phyloP scores from a whole-genome alignment of 2,329 filamentous ascomycete genomes.

The Microcyclosporella mali region DNA sequence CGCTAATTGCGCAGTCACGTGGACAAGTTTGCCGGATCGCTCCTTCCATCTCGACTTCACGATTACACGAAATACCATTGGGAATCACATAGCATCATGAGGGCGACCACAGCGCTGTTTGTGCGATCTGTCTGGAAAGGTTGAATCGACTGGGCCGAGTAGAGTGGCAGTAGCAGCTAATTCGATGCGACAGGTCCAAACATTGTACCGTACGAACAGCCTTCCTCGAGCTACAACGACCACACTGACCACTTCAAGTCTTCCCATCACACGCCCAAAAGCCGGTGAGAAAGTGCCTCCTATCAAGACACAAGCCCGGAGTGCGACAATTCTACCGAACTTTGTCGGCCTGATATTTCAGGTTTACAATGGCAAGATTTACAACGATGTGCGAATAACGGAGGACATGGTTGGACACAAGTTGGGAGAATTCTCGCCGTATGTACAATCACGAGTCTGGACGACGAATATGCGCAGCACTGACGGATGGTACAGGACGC shows the following conservation, averaged over 20 bases:
- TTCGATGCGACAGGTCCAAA: slow-evolving; percentile 51
- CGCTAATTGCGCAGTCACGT: slow-evolving; percentile 4
- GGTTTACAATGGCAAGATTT: slow-evolving; percentile 85
- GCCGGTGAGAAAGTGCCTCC: slow-evolving; percentile 60
- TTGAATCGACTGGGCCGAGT: neutral
- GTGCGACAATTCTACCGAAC: slow-evolving; percentile 83
- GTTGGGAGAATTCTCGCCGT: slow-evolving; percentile 86
- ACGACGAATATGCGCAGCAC: neutral
- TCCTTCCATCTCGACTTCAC: slow-evolving; percentile 9
- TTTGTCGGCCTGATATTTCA: slow-evolving; percentile 87
- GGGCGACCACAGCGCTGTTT: slow-evolving; percentile 24
- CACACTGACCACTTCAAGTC: slow-evolving; percentile 33
- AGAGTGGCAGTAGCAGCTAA: neutral
- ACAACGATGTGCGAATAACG: slow-evolving; percentile 74
- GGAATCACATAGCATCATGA: slow-evolving; percentile 20
- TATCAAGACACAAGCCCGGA: slow-evolving; percentile 79
- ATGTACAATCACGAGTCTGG: slow-evolving; percentile 41
- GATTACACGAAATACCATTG: neutral
- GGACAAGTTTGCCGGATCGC: neutral
- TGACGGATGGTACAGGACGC: slow-evolving; percentile 45
- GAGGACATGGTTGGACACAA: slow-evolving; percentile 97
- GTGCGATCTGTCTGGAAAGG: slow-evolving; percentile 87
- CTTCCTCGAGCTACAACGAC: neutral
- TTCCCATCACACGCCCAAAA: slow-evolving; percentile 58
- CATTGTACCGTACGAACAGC: slow-evolving; percentile 57